Base-by-base conservation (phyloP, 768 basidiomycete genomes). In the Mycena alexandri region DNA sequence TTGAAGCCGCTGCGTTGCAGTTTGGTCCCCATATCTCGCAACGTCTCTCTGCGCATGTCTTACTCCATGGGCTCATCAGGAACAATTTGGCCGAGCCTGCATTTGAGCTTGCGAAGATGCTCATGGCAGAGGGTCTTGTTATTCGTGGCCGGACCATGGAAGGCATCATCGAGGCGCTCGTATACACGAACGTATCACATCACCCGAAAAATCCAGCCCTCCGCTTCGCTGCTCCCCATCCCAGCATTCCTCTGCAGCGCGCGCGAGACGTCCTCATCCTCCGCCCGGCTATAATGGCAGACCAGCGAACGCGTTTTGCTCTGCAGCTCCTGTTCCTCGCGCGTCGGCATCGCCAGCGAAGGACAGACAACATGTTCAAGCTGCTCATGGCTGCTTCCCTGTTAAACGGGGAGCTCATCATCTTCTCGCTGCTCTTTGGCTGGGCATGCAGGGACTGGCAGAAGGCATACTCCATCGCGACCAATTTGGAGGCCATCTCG, bases 331-430 rank as follows among this genome's bases (percentile, higher is more conserved):
- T 93, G 25, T 72, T 79, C 47, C 76, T 80, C 5, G 90, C 90
- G 0, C 83, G 86, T n/a, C 76, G 82, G 46, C 83, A 85, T 48
- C 82, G 87, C 33, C 86, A 87, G 56, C 79, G 83, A 34, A 85
- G 89, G 48, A 86, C 87, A 2, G 78, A 85, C n/a, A 79, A 81
- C 34, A 87, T 92, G 82, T 92, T 89, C 73, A 83, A 84, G 57
- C 81, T 82, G 2, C 77, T 93, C 54, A 82, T 94, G 69, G 80
- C 85, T 5, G 84, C 89, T 11, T 91, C 90, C 62, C 80, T 95
- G 21, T 75, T 93, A 43, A 92, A 94, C 55, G 92, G 92, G 25
- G 93, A 95, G 74, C 88, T 95, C 54, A 84, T 94, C 44, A 82
- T 92, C n/a, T 93, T 87, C 0, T 89, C 90, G 1, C 78, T 94